A percentile compares a stretch with the other conserved stretches of the same genome.
Evolutionary conservation across 2,329 filamentous ascomycete genomes (phyloP).

Genomic region (Hymenoscyphus fraxineus): DNA sequence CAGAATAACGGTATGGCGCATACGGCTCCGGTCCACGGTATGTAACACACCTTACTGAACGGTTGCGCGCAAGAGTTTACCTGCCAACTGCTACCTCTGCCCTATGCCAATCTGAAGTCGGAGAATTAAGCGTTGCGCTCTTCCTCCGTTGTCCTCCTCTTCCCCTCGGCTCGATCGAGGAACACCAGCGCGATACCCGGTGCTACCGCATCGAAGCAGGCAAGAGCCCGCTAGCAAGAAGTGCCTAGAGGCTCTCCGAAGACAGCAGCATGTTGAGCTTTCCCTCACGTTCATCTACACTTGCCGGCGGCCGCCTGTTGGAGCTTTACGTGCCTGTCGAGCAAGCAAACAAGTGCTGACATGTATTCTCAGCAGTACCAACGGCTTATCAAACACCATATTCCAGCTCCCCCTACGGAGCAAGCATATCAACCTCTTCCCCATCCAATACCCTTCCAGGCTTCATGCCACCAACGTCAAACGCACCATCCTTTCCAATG

Average conservation of each 20-base stretch:
- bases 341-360: conserved; percentile 32
- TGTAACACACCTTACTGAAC: conserved; percentile 27
- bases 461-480: conserved; percentile 53
- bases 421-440: conserved; percentile 34
- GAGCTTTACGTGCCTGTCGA: conserved; percentile 12
- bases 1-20: conserved; percentile 41
- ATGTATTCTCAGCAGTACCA: conserved; percentile 41
- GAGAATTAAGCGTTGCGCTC: neutral
- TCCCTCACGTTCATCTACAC: conserved; percentile 17
- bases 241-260: neutral
- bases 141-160: neutral
- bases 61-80: neutral
- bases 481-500: conserved; percentile 52
- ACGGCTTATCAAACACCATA: conserved; percentile 55
- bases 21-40: conserved; percentile 33
- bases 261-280: conserved; percentile 20
- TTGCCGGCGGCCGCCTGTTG: conserved; percentile 16
- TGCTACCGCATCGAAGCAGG: conserved; percentile 1
- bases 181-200: conserved; percentile 5
- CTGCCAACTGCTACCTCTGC: conserved; percentile 3
- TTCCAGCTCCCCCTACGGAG: conserved; percentile 53
- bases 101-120: neutral
- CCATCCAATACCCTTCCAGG: conserved; percentile 46
- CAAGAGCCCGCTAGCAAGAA: conserved; percentile 16
- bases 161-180: conserved; percentile 10